Percentiles rank a stretch among this genome's conserved stretches.
Conservation (phyloP, 257 asterid genomes). For the Gentiana straminea region DNA sequence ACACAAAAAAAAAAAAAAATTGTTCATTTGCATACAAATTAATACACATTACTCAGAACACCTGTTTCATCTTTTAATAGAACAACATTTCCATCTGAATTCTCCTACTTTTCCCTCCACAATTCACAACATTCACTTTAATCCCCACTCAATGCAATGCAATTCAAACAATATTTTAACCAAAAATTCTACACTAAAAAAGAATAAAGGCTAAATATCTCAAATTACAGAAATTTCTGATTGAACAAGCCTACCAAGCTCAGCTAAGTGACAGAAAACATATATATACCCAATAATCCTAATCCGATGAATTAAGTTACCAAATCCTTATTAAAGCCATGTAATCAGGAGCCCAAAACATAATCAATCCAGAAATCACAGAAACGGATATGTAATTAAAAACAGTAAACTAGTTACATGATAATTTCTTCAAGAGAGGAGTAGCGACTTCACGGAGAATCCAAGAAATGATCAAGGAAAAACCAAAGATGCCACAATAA, state of each 20-base stretch:
- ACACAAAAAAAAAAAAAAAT: too few species aligned
- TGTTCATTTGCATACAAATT: too few species aligned
- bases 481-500: constrained; percentile 79
- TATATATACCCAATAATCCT: background rate
- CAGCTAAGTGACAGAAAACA: background rate
- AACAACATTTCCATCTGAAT: too few species aligned
- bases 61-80: too few species aligned
- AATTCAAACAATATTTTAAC: too few species aligned
- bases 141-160: too few species aligned
- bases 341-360: background rate
- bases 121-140: too few species aligned
- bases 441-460: constrained; percentile 71
- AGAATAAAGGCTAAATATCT: too few species aligned
- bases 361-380: background rate
- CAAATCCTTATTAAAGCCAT: background rate
- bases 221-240: too few species aligned
- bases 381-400: background rate
- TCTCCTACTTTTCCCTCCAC: too few species aligned
- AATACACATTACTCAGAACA: too few species aligned
- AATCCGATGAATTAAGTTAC: background rate
- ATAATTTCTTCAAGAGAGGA: constrained; percentile 56
- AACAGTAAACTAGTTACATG: constrained; percentile 32
- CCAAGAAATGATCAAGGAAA: constrained; percentile 69
- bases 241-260: background rate
- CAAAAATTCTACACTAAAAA: too few species aligned